phyloP scores from a whole-genome alignment of 495 filamentous ascomycete species.

The Aspergillus saccharolyticus region DNA sequence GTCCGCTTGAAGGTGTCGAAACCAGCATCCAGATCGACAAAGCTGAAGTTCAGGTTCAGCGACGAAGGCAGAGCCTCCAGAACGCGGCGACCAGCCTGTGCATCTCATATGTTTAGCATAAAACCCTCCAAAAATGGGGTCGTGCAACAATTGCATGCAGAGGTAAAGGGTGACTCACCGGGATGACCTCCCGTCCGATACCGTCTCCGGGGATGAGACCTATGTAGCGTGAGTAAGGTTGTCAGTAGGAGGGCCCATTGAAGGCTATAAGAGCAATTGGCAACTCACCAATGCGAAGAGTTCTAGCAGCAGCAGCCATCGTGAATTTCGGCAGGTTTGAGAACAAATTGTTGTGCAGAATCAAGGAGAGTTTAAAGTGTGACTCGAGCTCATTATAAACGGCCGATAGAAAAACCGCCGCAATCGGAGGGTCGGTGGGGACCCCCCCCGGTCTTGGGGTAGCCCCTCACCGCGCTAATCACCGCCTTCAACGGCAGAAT shows the following conservation, averaged over 20 bases:
- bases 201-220: constrained; percentile 97
- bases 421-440: constrained; percentile 16
- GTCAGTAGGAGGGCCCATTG: constrained; percentile 20
- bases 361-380: constrained; percentile 6
- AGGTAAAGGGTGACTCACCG: constrained; percentile 50
- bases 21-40: constrained; percentile 85
- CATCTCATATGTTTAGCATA: too few relatives aligned
- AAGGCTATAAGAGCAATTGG: constrained; percentile 15
- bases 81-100: constrained; percentile 74
- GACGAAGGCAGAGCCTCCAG: constrained; percentile 84
- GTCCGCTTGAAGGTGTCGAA: constrained; percentile 89
- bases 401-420: constrained; percentile 11
- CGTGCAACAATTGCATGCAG: too few relatives aligned
- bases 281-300: constrained; percentile 52
- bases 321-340: constrained; percentile 12
- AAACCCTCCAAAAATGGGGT: too few relatives aligned
- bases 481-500: too few relatives aligned
- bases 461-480: too few relatives aligned
- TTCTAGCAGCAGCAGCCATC: constrained; percentile 52
- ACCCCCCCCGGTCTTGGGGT: too few relatives aligned
- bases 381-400: neutral
- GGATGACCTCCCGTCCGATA: constrained; percentile 97
- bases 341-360: constrained; percentile 6
- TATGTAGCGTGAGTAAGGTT: constrained; percentile 27
- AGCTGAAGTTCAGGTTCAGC: constrained; percentile 84